Conservation (phyloP, 2,329 filamentous ascomycete genomes). For the Hypoxylon sp. region DNA sequence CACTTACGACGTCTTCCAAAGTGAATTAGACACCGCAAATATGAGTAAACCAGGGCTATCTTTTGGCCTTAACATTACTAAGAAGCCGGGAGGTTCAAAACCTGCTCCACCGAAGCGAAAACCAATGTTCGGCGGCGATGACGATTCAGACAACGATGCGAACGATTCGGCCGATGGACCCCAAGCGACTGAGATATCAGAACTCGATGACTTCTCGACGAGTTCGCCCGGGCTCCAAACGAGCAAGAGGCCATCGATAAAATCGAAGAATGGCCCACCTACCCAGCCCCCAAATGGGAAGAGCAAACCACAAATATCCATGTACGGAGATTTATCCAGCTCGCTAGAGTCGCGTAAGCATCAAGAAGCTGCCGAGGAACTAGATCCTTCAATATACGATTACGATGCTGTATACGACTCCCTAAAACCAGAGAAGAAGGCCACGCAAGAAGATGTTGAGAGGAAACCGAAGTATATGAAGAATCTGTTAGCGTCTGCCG, state of each 20-base stretch:
- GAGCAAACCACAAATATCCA: constrained; percentile 59
- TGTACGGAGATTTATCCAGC: constrained; percentile 77
- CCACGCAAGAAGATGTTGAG: constrained; percentile 66
- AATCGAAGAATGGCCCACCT: constrained; percentile 53
- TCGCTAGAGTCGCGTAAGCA: constrained; percentile 74
- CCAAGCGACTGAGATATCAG: constrained; percentile 71
- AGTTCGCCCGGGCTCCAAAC: constrained; percentile 47
- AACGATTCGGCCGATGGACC: constrained; percentile 53
- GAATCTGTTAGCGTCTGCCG: constrained; percentile 79
- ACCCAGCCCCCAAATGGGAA: constrained; percentile 62
- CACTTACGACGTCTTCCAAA: neutral
- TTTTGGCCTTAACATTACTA: constrained; percentile 73
- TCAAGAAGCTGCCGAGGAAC: constrained; percentile 73
- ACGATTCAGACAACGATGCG: constrained; percentile 69
- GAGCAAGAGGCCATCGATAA: constrained; percentile 53
- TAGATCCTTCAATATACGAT: constrained; percentile 85
- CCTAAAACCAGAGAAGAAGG: constrained; percentile 75
- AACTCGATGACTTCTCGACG: constrained; percentile 67
- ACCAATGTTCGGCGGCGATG: constrained; percentile 70
- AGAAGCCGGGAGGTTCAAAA: constrained; percentile 69
- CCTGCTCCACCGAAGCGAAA: constrained; percentile 66
- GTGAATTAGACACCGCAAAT: constrained; percentile 3
- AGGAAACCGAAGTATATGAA: constrained; percentile 85
- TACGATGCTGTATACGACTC: constrained; percentile 88
- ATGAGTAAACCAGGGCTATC: constrained; percentile 60